A percentile compares a stretch with the other conserved stretches of the same genome.
phyloP scores from a whole-genome alignment of 2,329 filamentous ascomycete species.

The Helicocarpus griseus region DNA sequence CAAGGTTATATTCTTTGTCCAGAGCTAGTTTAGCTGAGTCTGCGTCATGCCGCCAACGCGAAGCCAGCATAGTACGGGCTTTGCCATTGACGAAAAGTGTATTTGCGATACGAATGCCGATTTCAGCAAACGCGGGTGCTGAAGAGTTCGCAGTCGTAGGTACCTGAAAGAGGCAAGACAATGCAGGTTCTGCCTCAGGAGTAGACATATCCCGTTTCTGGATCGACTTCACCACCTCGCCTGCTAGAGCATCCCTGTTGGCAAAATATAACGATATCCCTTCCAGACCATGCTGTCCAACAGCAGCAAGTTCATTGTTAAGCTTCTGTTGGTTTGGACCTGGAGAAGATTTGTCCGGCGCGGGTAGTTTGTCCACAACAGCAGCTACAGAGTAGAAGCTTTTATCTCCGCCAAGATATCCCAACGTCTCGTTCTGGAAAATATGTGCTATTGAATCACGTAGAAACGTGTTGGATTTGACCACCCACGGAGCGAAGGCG shows the following conservation, averaged over 20 bases:
- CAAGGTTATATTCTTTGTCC: conserved; percentile 21
- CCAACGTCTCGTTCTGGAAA: conserved; percentile 12
- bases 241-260: conserved; percentile 18
- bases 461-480: conserved; percentile 23
- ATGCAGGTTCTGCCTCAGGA: conserved; percentile 21
- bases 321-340: not conserved
- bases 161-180: conserved; percentile 21
- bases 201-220: conserved; percentile 21
- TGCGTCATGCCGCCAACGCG: conserved; percentile 24
- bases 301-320: not conserved
- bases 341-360: conserved; percentile 1
- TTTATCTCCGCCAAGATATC: conserved; percentile 3
- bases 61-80: conserved; percentile 30
- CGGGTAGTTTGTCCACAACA: conserved; percentile 29
- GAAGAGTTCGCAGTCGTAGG: conserved; percentile 1
- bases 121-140: conserved; percentile 16
- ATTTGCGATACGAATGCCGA: conserved; percentile 33
- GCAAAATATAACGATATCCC: conserved; percentile 27
- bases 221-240: conserved; percentile 20
- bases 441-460: conserved; percentile 21
- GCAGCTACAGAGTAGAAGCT: conserved; percentile 23
- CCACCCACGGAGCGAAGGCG: conserved; percentile 28
- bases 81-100: conserved; percentile 34
- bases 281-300: conserved; percentile 17
- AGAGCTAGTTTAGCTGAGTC: conserved; percentile 15